Evolutionary conservation across 208 protist genomes (phyloP), one percentile per base, ranked within the genome.

Genomic region (Acanthamoeba sp.): DNA sequence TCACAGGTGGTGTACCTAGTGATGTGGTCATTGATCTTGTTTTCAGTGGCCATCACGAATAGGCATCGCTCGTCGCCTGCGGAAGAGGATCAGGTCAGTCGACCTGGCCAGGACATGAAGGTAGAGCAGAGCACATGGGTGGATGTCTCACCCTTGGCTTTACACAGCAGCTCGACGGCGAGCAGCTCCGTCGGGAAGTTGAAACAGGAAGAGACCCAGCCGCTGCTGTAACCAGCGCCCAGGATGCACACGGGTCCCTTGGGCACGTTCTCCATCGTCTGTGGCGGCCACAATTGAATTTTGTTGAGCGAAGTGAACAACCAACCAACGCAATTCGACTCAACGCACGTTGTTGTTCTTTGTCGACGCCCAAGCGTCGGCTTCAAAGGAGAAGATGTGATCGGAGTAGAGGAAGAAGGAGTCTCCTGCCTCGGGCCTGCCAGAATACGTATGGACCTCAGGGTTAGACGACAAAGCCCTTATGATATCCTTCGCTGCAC

Each of bases 401-500:
- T 76, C 66, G 12, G 66, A 76, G 36, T 76, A 76, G 66, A 76
- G 66, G 36, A 76, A 76, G 66, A 76, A 76, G 9, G 29, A 22
- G 22, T 76, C 66, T 0, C 66, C 36, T 20, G 66, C 22, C 36
- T 76, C 66, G 22, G 32, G 62, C 32, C 62, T 71, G 62, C 29
- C 14, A 52, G n/a, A n/a, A n/a, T 20, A 16, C 9, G 6, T 0
- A 52, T 52, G 12, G 48, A 52, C 9, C 0, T 16, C 48, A 52
- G 14, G 1, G 9, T 52, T 9, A 52, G 48, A 52, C 6, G n/a
- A n/a, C 45, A 50, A 3, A 50, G 45, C 45, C 45, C 3, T 50
- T 50, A 50, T 3, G 45, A 50, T 16, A 12, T 12, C 12, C 45
- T 3, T 16, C 7, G 7, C 45, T 3, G 45, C 45, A 50, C 3